Evolutionary conservation across 176 grass and related monocot species (phyloP), one percentile per base, ranked within the genome.

Genomic region (Triticum urartu): DNA sequence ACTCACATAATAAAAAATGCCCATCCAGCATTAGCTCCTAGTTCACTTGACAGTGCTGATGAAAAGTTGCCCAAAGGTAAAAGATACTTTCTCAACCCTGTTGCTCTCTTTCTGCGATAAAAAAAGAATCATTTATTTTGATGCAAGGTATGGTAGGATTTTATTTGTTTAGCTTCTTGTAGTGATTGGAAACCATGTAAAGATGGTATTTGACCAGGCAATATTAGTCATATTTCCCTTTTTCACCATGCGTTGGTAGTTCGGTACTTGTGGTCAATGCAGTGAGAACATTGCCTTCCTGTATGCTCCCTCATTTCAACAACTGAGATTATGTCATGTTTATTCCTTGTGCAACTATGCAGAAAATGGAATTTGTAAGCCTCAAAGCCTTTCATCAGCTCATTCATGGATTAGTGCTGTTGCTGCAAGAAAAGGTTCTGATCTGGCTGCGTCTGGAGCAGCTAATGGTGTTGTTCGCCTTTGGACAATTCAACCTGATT

Each of bases 381-480:
- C 42, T 65, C 59, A 82, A 50, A 88, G 34, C 33, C 73, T 59
- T 87, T 88, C 77, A 34, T 85, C 87, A 33, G 93, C 93, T 26
- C 87, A 83, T 24, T 87, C 87, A 35, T 94, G 93, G 93, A 63
- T 94, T 47, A 92, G 90, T 86, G 89, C 90, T 36, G 90, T 94
- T 88, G 38, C 93, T 6, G 68, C 87, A 73, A 90, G 93, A 79
- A 90, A 82, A 92, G 87, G 90, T 79, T 92, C 90, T 73, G 93
- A 94, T 94, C 85, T 94, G 84, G 93, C 90, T 70, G 93, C 79
- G 43, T 92, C 93, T 64, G 93, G 90, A 79, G 90, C 93, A 66
- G 93, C 87, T 20, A 94, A 88, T 81, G 93, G 93, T 61, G 59
- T 54, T 14, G 84, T 94, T 80, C 67, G 93, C 61, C 62, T 94